Evolutionary conservation across 495 filamentous ascomycete species (phyloP), one percentile per base, ranked within the genome.

Genomic region (Bombardia bombarda): DNA sequence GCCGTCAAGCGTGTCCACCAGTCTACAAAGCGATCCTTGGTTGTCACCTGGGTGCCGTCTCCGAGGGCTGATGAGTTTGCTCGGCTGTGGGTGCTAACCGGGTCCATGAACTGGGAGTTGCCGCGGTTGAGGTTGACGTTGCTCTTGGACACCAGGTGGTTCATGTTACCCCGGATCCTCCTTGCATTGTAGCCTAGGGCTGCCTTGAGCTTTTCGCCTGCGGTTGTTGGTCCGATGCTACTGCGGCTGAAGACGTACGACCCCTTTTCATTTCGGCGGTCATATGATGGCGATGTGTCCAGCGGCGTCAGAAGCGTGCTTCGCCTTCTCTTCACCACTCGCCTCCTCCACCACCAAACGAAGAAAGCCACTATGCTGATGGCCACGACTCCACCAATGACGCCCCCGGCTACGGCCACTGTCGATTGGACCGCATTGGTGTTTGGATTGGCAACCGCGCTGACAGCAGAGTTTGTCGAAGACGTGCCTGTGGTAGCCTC

Each of bases 31-130:
- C 57, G 52, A 26, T 55, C 64, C 41, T 60, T 72, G 18, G 45
- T 39, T 31, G 50, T 55, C 16, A 43, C 50, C 13, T 47, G 42
- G 13, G 20, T 54, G 14, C 23, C 32, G 40, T 32, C 19, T 17
- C 31, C 36, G 28, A 34, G 42, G 24, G 30, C 49, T 10, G 47
- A 51, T 25, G 67, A 63, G 36, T 58, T 60, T 36, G 53, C 58
- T n/a, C 62, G 63, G 40, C 66, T 70, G 49, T 67, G 65, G 30
- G 38, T 42, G 23, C 42, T 52, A 32, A 42, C 50, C 9, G 64
- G 51, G 13, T 69, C 63, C 20, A 72, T 58, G 49, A 73, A 75
- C 44, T 74, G 73, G 3, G 71, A 75, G 44, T 65, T 72, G 10
- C 71, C 69, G 28, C 67, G 56, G 53, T 74, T 62, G 23, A 73